These are phyloP conservation scores for Penicillium egyptiacum DNA, from an alignment of 495 filamentous ascomycete species.

Conservation along the genomic window DNA sequence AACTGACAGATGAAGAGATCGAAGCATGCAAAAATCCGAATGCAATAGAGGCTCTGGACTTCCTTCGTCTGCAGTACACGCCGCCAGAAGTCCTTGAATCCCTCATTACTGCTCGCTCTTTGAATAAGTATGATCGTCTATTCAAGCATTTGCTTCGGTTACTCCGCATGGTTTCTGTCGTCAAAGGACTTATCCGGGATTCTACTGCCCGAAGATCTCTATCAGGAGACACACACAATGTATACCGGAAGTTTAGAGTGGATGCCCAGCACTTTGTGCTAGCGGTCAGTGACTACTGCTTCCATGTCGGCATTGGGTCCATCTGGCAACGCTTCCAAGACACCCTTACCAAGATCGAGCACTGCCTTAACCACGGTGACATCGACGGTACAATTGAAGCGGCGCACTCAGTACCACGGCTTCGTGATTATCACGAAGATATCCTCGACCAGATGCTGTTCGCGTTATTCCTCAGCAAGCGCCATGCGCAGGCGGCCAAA, in stretches of 20 bases:
- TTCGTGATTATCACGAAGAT: constrained; percentile 71
- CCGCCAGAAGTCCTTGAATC: constrained; percentile 70
- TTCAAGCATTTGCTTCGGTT: constrained; percentile 78
- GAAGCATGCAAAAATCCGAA: constrained; percentile 75
- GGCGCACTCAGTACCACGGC: constrained; percentile 54
- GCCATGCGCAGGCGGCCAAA: constrained; percentile 60
- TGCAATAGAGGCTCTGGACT: constrained; percentile 83
- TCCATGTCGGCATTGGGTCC: constrained; percentile 68
- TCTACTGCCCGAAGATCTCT: constrained; percentile 45
- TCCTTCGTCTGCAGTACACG: constrained; percentile 81
- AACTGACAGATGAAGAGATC: constrained; percentile 72
- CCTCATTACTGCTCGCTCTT: constrained; percentile 64
- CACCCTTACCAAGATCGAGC: constrained; percentile 63
- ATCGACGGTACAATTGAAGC: constrained; percentile 53
- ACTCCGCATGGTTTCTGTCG: constrained; percentile 76
- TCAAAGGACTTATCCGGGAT: constrained; percentile 66
- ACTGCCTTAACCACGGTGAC: constrained; percentile 49
- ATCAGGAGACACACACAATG: constrained; percentile 39
- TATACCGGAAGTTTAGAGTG: constrained; percentile 62
- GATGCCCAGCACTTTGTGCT: constrained; percentile 78
- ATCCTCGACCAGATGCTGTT: constrained; percentile 79
- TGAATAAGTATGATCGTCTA: constrained; percentile 79
- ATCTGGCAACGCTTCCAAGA: constrained; percentile 69
- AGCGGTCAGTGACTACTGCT: constrained; percentile 69
- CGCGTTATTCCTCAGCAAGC: constrained; percentile 61